Conservation (phyloP, 1,284 basidiomycete genomes). For the Anthracocystis walkeri region DNA sequence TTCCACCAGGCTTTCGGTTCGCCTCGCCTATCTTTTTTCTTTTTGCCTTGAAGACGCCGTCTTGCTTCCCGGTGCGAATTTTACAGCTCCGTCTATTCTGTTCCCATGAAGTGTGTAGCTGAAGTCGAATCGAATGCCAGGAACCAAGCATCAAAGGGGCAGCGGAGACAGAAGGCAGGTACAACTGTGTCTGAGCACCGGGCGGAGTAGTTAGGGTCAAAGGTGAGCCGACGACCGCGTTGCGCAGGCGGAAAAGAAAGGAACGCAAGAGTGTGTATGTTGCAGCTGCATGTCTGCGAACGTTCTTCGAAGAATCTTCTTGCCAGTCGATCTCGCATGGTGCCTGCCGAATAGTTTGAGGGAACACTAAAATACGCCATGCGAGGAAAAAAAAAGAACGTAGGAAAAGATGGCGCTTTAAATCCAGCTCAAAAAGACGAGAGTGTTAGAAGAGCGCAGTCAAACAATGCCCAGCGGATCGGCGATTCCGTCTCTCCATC, state of each 20-base stretch:
- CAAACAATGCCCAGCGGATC: background rate
- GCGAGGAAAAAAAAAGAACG: background rate
- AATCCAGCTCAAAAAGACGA: background rate
- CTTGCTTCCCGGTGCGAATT: no score
- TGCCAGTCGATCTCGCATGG: background rate
- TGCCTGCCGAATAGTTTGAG: background rate
- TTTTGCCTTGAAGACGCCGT: background rate
- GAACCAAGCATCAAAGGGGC: no score
- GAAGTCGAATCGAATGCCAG: no score
- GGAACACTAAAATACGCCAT: background rate
- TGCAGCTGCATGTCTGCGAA: background rate
- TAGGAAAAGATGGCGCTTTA: background rate
- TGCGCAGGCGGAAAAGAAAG: background rate
- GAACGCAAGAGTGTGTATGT: background rate
- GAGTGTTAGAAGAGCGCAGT: background rate
- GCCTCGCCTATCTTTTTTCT: background rate
- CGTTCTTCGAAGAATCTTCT: constrained; percentile 2
- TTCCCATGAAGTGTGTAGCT: no score
- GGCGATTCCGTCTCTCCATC: background rate
- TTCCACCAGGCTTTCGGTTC: background rate
- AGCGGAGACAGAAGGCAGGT: no score
- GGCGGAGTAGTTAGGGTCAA: no score
- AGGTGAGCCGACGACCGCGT: no score
- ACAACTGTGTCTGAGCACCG: no score
- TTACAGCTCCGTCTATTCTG: no score